phyloP scores from a whole-genome alignment of 805 yeast species.

The Ogataea ganodermae region DNA sequence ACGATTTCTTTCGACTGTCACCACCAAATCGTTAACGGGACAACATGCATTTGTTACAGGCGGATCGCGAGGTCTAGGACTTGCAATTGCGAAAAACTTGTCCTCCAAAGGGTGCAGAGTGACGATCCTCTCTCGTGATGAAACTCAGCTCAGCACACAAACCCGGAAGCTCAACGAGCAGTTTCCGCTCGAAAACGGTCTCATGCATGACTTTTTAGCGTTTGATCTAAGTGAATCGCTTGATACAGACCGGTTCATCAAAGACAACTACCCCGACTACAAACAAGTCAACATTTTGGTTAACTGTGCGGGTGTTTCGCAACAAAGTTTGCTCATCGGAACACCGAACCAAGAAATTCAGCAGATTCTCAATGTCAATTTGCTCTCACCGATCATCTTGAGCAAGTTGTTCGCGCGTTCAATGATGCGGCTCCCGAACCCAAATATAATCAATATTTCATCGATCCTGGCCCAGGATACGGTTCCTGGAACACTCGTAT shows the following conservation, averaged over 20 bases:
- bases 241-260: slow-evolving; percentile 14
- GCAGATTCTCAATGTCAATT: slow-evolving; percentile 53
- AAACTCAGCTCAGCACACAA: slow-evolving; percentile 35
- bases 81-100: slow-evolving; percentile 51
- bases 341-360: slow-evolving; percentile 45
- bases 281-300: slow-evolving; percentile 48
- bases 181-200: slow-evolving; percentile 17
- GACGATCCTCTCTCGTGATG: slow-evolving; percentile 53
- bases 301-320: slow-evolving; percentile 71
- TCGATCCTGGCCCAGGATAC: slow-evolving; percentile 56
- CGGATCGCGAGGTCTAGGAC: slow-evolving; percentile 70
- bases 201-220: slow-evolving; percentile 35
- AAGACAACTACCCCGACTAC: slow-evolving; percentile 30
- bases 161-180: slow-evolving; percentile 19
- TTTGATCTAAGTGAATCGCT: slow-evolving; percentile 36
- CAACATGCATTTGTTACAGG: slow-evolving; percentile 60
- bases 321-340: slow-evolving; percentile 49
- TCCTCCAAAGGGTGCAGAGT: slow-evolving; percentile 54
- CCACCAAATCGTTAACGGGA: slow-evolving; percentile 7
- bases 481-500: slow-evolving; percentile 61
- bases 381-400: slow-evolving; percentile 61
- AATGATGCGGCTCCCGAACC: slow-evolving; percentile 43
- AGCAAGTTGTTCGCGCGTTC: slow-evolving; percentile 53
- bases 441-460: slow-evolving; percentile 61
- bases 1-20: neutral